Percentiles rank a stretch among this genome's conserved stretches.
phyloP scores from a whole-genome alignment of 495 filamentous ascomycete genomes.

The Penicillium chermesinum region DNA sequence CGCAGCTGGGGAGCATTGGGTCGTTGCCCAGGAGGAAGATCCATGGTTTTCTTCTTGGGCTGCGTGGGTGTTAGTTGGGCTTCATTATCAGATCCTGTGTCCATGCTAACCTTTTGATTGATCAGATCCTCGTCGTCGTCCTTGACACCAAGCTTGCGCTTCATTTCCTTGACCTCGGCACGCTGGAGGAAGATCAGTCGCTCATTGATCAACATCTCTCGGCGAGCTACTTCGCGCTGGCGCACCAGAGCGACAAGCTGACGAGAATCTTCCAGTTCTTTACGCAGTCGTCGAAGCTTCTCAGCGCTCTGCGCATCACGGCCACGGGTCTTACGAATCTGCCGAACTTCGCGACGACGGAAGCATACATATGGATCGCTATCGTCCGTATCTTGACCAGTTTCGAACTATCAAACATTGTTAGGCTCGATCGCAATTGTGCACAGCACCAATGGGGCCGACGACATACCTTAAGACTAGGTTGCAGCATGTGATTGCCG shows the following conservation, averaged over 20 bases:
- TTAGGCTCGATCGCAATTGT: conserved; percentile 25
- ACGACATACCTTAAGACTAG: conserved; percentile 67
- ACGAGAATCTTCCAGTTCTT: conserved; percentile 85
- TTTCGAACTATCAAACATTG: conserved; percentile 66
- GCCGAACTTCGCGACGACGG: conserved; percentile 88
- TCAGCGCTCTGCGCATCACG: conserved; percentile 91
- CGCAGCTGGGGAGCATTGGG: conserved; percentile 57
- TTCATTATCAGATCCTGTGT: not conserved
- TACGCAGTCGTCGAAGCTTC: conserved; percentile 85
- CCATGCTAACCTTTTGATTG: conserved; percentile 75
- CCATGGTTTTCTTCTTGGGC: conserved; percentile 62
- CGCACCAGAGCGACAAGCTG: conserved; percentile 71
- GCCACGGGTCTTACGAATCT: conserved; percentile 89
- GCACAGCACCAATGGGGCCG: no score
- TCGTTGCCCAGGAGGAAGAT: conserved; percentile 49
- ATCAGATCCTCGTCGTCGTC: conserved; percentile 91
- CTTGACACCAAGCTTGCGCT: conserved; percentile 83
- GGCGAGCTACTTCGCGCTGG: conserved; percentile 71
- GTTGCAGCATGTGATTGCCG: conserved; percentile 61
- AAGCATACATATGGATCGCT: conserved; percentile 98
- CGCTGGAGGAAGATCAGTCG: conserved; percentile 75
- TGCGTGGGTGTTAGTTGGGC: conserved; percentile 19
- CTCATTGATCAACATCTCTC: conserved; percentile 69
- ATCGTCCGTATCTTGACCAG: conserved; percentile 86
- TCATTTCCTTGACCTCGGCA: conserved; percentile 72